Evolutionary conservation across 2,329 filamentous ascomycete genomes (phyloP).

Genomic region (Hansfordia pulvinata): DNA sequence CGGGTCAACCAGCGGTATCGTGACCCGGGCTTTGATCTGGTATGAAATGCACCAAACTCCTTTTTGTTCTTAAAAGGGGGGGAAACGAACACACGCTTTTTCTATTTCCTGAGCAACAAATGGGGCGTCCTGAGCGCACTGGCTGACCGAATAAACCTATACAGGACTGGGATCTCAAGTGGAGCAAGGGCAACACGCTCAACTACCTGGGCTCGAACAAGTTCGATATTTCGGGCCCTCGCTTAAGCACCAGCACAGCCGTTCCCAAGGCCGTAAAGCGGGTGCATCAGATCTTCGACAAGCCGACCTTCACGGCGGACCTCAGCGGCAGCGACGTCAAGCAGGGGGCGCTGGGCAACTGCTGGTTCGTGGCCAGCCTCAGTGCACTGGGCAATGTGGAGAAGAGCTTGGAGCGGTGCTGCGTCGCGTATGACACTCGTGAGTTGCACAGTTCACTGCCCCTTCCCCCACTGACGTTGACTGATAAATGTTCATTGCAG

Average conservation of each 20-base stretch:
- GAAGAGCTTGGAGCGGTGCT: conserved; percentile 56
- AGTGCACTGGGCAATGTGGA: conserved; percentile 64
- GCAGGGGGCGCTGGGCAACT: conserved; percentile 67
- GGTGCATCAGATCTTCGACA: conserved; percentile 61
- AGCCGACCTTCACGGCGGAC: conserved; percentile 53
- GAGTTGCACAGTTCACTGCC: conserved; percentile 9
- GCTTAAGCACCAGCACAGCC: conserved; percentile 27
- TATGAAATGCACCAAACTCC: conserved; percentile 21
- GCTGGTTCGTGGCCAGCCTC: conserved; percentile 70
- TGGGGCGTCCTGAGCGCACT: no score
- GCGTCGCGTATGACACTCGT: conserved; percentile 59
- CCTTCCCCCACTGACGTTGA: not conserved
- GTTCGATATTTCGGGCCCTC: conserved; percentile 35
- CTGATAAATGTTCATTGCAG: conserved; percentile 29
- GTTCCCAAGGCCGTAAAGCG: conserved; percentile 66
- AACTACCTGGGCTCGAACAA: conserved; percentile 36
- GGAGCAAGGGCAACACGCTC: conserved; percentile 41
- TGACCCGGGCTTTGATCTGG: conserved; percentile 46
- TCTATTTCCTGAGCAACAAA: no score
- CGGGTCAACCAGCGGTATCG: conserved; percentile 71
- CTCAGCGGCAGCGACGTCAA: conserved; percentile 62
- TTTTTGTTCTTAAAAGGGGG: conserved; percentile 21
- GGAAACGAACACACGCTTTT: no score
- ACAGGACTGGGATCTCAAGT: conserved; percentile 55
- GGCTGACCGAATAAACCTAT: conserved; percentile 1